Percentiles rank a stretch among this genome's conserved stretches.
Conservation (phyloP, 2,329 filamentous ascomycete species). For the Aspergillus uvarum region DNA sequence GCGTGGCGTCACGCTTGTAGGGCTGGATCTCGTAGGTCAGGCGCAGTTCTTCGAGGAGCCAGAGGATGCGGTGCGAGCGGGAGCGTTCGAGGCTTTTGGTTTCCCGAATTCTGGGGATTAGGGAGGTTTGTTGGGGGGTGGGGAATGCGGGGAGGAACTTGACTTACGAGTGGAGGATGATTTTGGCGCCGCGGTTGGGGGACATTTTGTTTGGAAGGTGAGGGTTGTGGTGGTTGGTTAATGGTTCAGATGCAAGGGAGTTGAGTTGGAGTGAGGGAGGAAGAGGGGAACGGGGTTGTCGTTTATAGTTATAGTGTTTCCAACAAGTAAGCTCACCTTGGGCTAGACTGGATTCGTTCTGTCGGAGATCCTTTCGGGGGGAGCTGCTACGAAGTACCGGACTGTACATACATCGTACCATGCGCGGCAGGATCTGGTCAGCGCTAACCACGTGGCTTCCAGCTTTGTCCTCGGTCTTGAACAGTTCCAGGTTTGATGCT, state of each 20-base stretch:
- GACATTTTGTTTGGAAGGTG: constrained; percentile 13
- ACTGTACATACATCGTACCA: no score
- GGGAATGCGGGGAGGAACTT: no score
- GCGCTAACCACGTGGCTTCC: background rate
- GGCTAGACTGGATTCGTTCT: background rate
- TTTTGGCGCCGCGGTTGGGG: constrained; percentile 46
- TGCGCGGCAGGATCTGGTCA: background rate
- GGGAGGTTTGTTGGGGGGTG: background rate
- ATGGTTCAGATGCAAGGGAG: background rate
- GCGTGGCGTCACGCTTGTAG: constrained; percentile 66
- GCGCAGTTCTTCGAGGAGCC: constrained; percentile 80
- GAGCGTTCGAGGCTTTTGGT: constrained; percentile 73
- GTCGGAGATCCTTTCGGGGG: background rate
- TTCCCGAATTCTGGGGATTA: background rate
- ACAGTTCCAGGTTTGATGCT: no score
- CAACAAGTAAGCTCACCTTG: no score
- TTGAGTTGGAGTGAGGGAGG: background rate
- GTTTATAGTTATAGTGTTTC: no score
- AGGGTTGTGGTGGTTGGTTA: background rate
- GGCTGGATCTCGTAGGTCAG: constrained; percentile 76
- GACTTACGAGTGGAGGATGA: constrained; percentile 64
- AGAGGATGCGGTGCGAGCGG: constrained; percentile 77
- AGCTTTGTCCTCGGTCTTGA: no score
- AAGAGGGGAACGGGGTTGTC: background rate
- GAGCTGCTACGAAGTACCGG: no score